A percentile compares a stretch with the other conserved stretches of the same genome.
Conservation (phyloP, 306 rosid species). For the Betula pendula region DNA sequence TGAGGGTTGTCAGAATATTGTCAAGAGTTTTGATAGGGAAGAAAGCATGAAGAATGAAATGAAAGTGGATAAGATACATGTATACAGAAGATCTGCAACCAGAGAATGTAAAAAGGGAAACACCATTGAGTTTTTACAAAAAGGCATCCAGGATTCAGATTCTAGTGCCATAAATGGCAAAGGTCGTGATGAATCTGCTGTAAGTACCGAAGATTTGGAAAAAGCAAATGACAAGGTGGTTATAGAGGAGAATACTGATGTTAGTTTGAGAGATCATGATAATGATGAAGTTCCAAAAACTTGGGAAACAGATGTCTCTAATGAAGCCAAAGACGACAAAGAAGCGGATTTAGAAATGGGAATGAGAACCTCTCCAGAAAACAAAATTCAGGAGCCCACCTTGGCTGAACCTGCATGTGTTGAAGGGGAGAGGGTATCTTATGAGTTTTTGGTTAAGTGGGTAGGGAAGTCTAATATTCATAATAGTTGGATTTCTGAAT, state of each 20-base stretch:
- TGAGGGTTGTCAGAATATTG: conserved; percentile 48
- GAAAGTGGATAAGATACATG: conserved; percentile 59
- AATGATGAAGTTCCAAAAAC: conserved; percentile 45
- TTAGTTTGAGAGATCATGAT: conserved; percentile 39
- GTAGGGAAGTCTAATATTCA: conserved; percentile 92
- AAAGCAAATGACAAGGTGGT: conserved; percentile 45
- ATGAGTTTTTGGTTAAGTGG: conserved; percentile 92
- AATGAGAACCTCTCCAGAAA: conserved; percentile 39
- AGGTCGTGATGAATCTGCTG: conserved; percentile 51
- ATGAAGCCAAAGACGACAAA: conserved; percentile 37
- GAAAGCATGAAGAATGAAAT: conserved; percentile 46
- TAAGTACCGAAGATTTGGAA: conserved; percentile 47
- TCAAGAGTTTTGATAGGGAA: conserved; percentile 49
- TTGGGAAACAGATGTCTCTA: conserved; percentile 46
- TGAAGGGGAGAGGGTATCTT: conserved; percentile 45
- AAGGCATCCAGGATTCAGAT: conserved; percentile 43
- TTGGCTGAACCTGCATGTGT: conserved; percentile 47
- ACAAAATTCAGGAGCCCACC: conserved; percentile 53
- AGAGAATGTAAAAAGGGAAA: conserved; percentile 69
- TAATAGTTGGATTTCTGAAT: conserved; percentile 91
- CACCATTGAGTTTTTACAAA: conserved; percentile 38
- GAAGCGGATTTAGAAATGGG: conserved; percentile 51
- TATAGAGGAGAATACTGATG: conserved; percentile 41
- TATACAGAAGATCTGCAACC: conserved; percentile 64
- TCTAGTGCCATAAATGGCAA: conserved; percentile 37